Conservation (phyloP, 2,329 filamentous ascomycete genomes). For the Claviceps quebecensis region DNA sequence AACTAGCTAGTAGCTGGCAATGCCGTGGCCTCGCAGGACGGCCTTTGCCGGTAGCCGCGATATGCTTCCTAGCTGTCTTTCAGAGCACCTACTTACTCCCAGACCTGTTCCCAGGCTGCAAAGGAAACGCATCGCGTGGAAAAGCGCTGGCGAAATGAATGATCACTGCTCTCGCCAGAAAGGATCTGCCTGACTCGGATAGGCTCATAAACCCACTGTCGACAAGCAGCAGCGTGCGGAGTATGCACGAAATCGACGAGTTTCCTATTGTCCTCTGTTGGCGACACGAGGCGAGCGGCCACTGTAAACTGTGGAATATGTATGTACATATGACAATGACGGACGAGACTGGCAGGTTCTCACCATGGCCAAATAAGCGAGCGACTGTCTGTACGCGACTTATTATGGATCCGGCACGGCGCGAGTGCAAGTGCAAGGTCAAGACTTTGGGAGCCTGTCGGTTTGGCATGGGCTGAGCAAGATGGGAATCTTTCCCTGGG, state of each 20-base stretch:
- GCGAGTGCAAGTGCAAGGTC: background rate
- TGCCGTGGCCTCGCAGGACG: background rate
- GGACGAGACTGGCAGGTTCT: background rate
- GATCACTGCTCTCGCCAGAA: background rate
- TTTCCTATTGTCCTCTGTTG: background rate
- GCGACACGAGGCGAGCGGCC: background rate
- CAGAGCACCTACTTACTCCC: too few species aligned
- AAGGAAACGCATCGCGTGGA: background rate
- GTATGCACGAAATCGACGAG: background rate
- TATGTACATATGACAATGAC: background rate
- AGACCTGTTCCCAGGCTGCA: too few species aligned
- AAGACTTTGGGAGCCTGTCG: background rate
- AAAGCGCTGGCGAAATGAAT: background rate
- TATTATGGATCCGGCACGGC: background rate
- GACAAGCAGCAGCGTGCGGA: background rate
- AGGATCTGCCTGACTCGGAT: background rate
- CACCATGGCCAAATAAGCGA: background rate
- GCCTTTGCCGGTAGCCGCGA: background rate
- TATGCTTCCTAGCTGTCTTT: background rate
- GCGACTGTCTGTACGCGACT: background rate
- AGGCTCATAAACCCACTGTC: background rate
- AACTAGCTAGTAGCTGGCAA: too few species aligned
- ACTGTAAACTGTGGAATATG: background rate
- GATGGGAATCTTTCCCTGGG: background rate
- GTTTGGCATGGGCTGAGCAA: background rate